These are phyloP conservation scores for Neurospora sp. DNA, from an alignment of 495 filamentous ascomycete genomes.

Conservation along the genomic window DNA sequence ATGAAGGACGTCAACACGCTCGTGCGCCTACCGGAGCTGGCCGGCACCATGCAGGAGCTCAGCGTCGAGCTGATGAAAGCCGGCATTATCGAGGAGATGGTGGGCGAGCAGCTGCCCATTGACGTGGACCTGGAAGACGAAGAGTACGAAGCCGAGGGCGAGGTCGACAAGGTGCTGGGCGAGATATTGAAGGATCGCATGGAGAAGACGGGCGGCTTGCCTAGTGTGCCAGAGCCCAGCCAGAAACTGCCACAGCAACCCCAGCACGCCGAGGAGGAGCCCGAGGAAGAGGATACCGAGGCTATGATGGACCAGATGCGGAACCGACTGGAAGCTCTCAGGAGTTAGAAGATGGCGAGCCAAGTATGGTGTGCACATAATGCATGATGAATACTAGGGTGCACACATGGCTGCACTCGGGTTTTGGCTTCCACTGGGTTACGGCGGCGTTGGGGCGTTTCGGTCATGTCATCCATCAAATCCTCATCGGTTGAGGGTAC, in stretches of 20 bases:
- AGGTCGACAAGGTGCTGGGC: constrained; percentile 86
- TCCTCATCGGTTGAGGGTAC: neutral
- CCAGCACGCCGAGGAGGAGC: constrained; percentile 58
- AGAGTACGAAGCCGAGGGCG: constrained; percentile 79
- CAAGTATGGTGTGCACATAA: neutral
- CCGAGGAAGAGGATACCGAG: constrained; percentile 76
- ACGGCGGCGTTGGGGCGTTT: neutral
- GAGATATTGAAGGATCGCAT: constrained; percentile 80
- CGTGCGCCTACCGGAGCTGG: constrained; percentile 75
- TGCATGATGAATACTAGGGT: neutral
- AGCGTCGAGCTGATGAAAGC: constrained; percentile 82
- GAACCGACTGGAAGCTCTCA: constrained; percentile 77
- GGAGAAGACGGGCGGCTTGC: constrained; percentile 51
- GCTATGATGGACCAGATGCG: constrained; percentile 89
- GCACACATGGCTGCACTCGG: neutral
- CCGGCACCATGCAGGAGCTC: constrained; percentile 82
- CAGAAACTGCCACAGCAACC: constrained; percentile 44
- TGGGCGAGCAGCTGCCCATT: constrained; percentile 73
- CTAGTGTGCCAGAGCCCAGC: constrained; percentile 46
- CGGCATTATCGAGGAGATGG: constrained; percentile 97
- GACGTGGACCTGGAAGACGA: constrained; percentile 49
- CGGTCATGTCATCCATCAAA: neutral
- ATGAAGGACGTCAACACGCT: constrained; percentile 95
- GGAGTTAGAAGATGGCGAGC: constrained; percentile 49
- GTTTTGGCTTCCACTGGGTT: neutral